Evolutionary conservation across 75 land plant genomes (phyloP), one percentile per base, ranked within the genome.

Genomic region (Cunninghamia lanceolata): DNA sequence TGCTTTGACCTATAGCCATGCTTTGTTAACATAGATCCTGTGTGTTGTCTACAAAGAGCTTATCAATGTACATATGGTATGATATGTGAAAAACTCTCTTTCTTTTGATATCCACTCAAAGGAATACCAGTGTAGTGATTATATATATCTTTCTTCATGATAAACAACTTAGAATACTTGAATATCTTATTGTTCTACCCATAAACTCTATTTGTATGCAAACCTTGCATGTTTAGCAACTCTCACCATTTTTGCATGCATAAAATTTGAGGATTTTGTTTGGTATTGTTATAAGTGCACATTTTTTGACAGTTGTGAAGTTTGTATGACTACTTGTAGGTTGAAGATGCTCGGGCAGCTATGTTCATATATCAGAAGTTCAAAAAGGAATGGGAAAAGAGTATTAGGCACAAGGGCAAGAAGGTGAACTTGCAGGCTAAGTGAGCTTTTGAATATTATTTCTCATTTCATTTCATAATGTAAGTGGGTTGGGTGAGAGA

Each of bases 281-380:
- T 42, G 79, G 79, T 35, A 76, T 25, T 39, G 32, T 40, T 19
- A 80, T 10, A 71, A 10, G 2, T 11, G 11, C 36, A 30, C 4
- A 10, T 32, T 71, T 71, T 71, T 71, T 32, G 36, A 9, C 14
- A 71, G 34, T 32, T 71, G 0, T 71, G 75, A 71, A 71, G 32
- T 71, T 71, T 30, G 45, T 80, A 45, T 45, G 50, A 16, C 50
- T 88, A 76, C 36, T 85, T 89, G 47, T 91, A 97, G 99, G 85
- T 96, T 78, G 94, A 97, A 87, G 99, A 97, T 93, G 96, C 99
- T 43, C 93, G 96, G 34, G 96, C 98, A 70, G 96, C 94, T 71
- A 95, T 97, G 98, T 85, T 87, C 83, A 88, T 97, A 30, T 97
- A 97, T 85, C 93, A 92, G 85, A 94, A 91, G 74, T 85, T 90